Percentiles rank a stretch among this genome's conserved stretches.
These are phyloP conservation scores for Cystobasidium ongulense DNA, from an alignment of 768 basidiomycete genomes.

Conservation along the genomic window DNA sequence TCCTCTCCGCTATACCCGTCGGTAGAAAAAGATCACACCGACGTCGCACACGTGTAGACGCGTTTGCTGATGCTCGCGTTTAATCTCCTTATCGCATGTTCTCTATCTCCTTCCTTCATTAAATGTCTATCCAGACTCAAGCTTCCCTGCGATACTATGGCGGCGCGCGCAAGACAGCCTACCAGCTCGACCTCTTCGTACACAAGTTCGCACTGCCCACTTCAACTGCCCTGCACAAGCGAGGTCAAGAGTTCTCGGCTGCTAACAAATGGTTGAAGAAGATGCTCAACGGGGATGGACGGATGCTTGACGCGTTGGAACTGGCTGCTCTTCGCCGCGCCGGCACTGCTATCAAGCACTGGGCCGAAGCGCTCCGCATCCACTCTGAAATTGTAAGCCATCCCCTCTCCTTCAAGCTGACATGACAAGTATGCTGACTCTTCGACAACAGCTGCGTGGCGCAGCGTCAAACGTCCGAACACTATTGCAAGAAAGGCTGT, in stretches of 20 bases:
- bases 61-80: too few relatives aligned
- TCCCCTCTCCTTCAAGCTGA: too few relatives aligned
- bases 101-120: not conserved
- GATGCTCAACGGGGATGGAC: constrained; percentile 4
- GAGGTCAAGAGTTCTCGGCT: constrained; percentile 18
- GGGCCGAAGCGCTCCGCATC: constrained; percentile 6
- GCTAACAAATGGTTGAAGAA: constrained; percentile 31
- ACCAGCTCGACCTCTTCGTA: constrained; percentile 27
- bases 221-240: constrained; percentile 29
- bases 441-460: not conserved
- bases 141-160: constrained; percentile 21
- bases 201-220: constrained; percentile 30
- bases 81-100: too few relatives aligned
- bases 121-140: constrained; percentile 6
- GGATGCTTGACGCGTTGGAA: constrained; percentile 19
- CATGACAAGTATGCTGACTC: too few relatives aligned
- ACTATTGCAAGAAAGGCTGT: constrained; percentile 2
- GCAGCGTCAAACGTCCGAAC: not conserved
- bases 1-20: not conserved
- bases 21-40: not conserved
- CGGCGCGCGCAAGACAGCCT: constrained; percentile 25
- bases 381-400: constrained; percentile 21
- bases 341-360: not conserved
- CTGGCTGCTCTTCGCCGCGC: constrained; percentile 11
- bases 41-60: too few relatives aligned